Percentiles rank a stretch among this genome's conserved stretches.
Evolutionary conservation across 2,329 filamentous ascomycete species (phyloP).

Genomic region (Xylaria arbuscula): DNA sequence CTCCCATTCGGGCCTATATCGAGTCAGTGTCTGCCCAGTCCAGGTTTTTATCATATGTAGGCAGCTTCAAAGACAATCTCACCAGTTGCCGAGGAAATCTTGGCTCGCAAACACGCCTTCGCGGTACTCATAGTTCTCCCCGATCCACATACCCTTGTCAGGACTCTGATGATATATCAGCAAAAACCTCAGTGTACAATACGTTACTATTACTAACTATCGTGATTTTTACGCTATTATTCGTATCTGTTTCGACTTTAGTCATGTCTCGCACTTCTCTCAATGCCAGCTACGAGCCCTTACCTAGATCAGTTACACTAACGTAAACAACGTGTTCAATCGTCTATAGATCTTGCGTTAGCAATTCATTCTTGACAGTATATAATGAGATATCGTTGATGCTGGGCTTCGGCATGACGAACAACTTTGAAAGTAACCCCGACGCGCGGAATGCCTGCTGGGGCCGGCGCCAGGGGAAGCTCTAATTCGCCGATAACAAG

Average conservation of each 20-base stretch:
- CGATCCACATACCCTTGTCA: too few relatives aligned
- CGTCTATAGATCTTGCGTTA: not conserved
- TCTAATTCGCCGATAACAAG: slow-evolving; percentile 13
- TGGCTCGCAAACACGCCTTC: too few relatives aligned
- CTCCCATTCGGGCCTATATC: too few relatives aligned
- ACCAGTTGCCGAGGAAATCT: too few relatives aligned
- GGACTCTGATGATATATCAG: too few relatives aligned
- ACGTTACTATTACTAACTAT: not conserved
- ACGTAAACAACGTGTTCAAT: not conserved
- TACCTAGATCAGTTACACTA: slow-evolving; percentile 8
- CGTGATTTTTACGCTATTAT: not conserved
- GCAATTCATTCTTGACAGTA: not conserved
- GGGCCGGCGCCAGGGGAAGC: slow-evolving; percentile 2
- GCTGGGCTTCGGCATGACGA: not conserved
- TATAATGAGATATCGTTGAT: not conserved
- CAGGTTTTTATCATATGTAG: too few relatives aligned
- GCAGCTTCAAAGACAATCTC: too few relatives aligned
- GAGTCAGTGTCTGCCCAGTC: too few relatives aligned
- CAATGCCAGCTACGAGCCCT: not conserved
- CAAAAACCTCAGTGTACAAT: too few relatives aligned
- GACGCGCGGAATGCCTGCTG: not conserved
- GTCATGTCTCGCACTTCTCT: too few relatives aligned
- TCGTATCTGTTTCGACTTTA: not conserved
- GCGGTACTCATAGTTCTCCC: too few relatives aligned
- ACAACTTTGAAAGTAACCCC: slow-evolving; percentile 6